These are phyloP conservation scores for Globisporangium nagaii DNA, from an alignment of 352 stramenopile species.

Conservation along the genomic window DNA sequence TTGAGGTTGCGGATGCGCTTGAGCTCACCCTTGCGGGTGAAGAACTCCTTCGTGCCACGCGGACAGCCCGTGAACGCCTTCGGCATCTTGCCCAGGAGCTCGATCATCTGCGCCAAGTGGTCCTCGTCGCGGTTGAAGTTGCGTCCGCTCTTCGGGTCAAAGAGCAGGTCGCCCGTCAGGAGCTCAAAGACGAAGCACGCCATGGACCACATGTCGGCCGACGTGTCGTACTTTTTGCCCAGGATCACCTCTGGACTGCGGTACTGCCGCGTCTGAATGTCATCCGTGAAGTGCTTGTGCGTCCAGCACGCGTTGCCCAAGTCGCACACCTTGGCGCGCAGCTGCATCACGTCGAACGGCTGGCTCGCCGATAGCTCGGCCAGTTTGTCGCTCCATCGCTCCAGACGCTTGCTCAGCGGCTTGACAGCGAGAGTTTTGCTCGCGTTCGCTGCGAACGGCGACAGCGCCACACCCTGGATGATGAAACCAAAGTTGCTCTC, in stretches of 20 bases:
- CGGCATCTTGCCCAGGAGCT: slow-evolving; percentile 96
- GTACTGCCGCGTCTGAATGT: slow-evolving; percentile 99
- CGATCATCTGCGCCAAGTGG: slow-evolving; percentile 99
- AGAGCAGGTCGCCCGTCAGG: slow-evolving; percentile 98
- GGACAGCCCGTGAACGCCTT: slow-evolving; percentile 81
- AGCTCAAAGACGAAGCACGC: slow-evolving; percentile 99
- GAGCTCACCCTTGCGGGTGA: slow-evolving; percentile 96
- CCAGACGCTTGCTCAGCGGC: slow-evolving; percentile 27
- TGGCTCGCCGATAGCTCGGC: slow-evolving; percentile 26
- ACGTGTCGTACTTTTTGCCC: slow-evolving; percentile 96
- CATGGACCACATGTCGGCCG: slow-evolving; percentile 98
- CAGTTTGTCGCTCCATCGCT: slow-evolving; percentile 34
- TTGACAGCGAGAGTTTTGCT: slow-evolving; percentile 9
- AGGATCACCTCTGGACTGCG: slow-evolving; percentile 97
- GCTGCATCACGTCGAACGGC: slow-evolving; percentile 55
- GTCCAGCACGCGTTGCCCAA: slow-evolving; percentile 99
- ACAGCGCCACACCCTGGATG: slow-evolving; percentile 44
- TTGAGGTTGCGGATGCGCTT: slow-evolving; percentile 98
- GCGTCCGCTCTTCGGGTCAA: slow-evolving; percentile 93
- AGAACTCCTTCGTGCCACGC: slow-evolving; percentile 93
- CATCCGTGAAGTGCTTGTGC: slow-evolving; percentile 98
- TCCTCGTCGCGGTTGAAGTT: slow-evolving; percentile 92
- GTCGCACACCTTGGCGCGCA: slow-evolving; percentile 93
- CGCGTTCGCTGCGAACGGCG: slow-evolving; percentile 9
- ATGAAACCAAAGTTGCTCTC: slow-evolving; percentile 15